Conservation (phyloP, 495 filamentous ascomycete species). For the Xylaria acuta region DNA sequence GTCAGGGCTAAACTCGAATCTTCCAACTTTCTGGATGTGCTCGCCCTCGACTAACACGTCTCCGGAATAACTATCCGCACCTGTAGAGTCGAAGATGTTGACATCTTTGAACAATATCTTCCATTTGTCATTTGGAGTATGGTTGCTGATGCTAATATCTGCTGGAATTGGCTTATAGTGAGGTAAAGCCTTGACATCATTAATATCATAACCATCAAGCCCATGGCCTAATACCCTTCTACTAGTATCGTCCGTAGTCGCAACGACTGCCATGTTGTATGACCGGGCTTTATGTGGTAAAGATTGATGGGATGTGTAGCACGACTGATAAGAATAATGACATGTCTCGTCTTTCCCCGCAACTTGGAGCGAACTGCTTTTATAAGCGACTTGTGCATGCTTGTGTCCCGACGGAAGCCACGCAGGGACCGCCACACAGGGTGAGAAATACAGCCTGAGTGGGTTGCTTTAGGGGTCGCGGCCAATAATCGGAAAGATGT, state of each 20-base stretch:
- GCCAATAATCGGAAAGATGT: conserved; percentile 10
- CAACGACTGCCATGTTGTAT: neutral
- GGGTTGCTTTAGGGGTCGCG: neutral
- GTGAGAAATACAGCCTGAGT: neutral
- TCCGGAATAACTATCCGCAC: conserved; percentile 52
- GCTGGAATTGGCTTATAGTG: conserved; percentile 18
- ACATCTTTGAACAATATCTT: conserved; percentile 55
- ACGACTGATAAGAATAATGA: neutral
- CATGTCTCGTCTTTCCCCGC: neutral
- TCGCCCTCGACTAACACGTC: conserved; percentile 56
- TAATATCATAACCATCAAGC: conserved; percentile 19
- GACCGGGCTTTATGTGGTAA: neutral
- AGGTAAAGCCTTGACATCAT: conserved; percentile 5
- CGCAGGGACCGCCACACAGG: neutral
- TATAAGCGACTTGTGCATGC: neutral
- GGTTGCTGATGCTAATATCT: conserved; percentile 20
- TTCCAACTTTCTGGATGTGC: conserved; percentile 49
- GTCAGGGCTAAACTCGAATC: conserved; percentile 22
- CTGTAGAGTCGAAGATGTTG: conserved; percentile 58
- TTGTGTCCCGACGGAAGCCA: neutral
- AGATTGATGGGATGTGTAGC: neutral
- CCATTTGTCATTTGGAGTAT: conserved; percentile 19
- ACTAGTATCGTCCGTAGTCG: neutral
- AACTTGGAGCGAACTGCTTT: neutral
- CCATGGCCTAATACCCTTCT: neutral